Base-by-base conservation (phyloP, 805 yeast species). In the Lipomyces lipofer region DNA sequence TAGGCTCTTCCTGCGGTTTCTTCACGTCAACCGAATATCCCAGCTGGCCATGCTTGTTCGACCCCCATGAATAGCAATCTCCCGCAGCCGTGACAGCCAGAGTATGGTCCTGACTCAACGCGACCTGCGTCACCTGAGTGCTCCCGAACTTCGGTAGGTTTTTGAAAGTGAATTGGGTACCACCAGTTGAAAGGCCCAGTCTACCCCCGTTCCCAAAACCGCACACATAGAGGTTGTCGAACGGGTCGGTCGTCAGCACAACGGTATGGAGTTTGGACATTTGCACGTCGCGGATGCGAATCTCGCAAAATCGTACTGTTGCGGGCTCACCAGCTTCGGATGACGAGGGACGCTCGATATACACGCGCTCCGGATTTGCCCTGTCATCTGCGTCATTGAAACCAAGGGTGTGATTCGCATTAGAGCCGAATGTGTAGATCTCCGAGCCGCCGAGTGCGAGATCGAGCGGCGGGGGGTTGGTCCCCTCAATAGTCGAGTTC, bases 31-130 rank as follows among this genome's bases (percentile, higher is more conserved):
- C 29, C 2, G 56, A 15, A 58, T 75, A 77, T 0, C 95, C 95
- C 21, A 88, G 68, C 66, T 87, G 95, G n/a, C 78, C 78, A 66
- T 69, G 77, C 15, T 76, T 73, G 64, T 88, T 88, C 56, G 81
- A 75, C 0, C 97, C 97, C 95, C 96, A 91, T 0, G 90, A 70
- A 58, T 75, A 85, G 1, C 88, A 72, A n/a, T 77, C 76, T 35
- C 82, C 82, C 13, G 69, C 61, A 0, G 71, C 64, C 0, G 85
- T 78, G 19, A 86, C 62, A 0, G 79, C 85, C 8, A 89, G 63
- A 0, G 88, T 73, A 65, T 88, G 96, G 63, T 86, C 85, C 62
- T 82, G 80, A 49, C 89, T 82, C 0, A 83, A 67, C 1, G 78
- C 80, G 1, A 82, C 70, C 25, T 67, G 64, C 2, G 64, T 64